Conservation (phyloP, 2,329 filamentous ascomycete species). For the Xylaria sp. region DNA sequence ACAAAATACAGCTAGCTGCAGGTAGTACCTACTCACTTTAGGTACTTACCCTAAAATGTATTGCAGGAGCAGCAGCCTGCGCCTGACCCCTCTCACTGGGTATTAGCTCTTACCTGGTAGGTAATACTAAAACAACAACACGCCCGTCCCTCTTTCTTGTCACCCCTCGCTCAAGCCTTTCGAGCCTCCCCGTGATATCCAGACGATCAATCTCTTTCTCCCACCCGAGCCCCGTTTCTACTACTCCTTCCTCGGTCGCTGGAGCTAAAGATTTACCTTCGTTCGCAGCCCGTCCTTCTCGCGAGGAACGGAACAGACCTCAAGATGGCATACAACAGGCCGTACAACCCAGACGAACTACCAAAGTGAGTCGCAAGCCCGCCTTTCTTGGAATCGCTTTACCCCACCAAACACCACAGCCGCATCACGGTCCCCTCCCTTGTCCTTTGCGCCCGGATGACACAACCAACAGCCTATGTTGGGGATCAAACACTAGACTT, state of each 20-base stretch:
- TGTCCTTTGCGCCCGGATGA: constrained; percentile 6
- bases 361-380: constrained; percentile 74
- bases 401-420: constrained; percentile 46
- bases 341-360: constrained; percentile 93
- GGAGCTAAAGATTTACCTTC: neutral
- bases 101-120: neutral
- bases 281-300: neutral
- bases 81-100: constrained; percentile 30
- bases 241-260: neutral
- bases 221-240: constrained; percentile 10
- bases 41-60: neutral
- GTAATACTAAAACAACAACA: constrained; percentile 19
- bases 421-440: constrained; percentile 5
- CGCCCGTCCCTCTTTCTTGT: constrained; percentile 15
- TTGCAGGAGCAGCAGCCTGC: constrained; percentile 18
- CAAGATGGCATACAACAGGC: constrained; percentile 91
- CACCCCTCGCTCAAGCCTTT: constrained; percentile 12
- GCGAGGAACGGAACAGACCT: constrained; percentile 19
- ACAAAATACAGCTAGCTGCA: neutral
- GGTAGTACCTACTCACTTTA: neutral
- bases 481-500: constrained; percentile 35
- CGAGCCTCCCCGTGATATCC: constrained; percentile 14
- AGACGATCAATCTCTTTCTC: constrained; percentile 19
- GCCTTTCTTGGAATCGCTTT: constrained; percentile 13
- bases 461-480: constrained; percentile 17